Evolutionary conservation across 2,329 filamentous ascomycete species (phyloP), one percentile per base, ranked within the genome.

Genomic region (Graphilbum fragrans): DNA sequence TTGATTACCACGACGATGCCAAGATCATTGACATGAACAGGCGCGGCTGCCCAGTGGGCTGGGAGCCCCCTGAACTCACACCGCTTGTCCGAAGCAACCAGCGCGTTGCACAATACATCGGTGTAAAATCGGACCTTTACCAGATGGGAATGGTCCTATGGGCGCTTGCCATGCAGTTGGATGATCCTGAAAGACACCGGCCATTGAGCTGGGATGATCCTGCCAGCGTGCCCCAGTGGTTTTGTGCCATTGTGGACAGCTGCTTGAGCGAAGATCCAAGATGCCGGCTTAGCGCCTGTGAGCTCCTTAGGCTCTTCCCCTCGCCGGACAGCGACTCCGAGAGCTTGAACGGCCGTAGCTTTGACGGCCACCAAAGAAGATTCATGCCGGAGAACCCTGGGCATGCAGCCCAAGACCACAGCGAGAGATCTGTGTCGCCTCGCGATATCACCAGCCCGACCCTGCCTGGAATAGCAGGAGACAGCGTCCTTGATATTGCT

Each of bases 11-110:
- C 35, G 80, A 87, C 55, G 74, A 95, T 54, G 92, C 90, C 9
- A 90, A 93, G 54, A 96, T 98, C 50, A 98, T 98, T 55, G 92
- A 98, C 60, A 95, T 98, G 64, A 98, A 98, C 63, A 75, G 92
- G 42, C 74, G 92, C 52, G 92, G 92, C n/a, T 98, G 92, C 53
- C 92, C 92, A 0, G 85, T 96, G 5, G 90, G 90, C 20, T 98
- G 92, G 92, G 92, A 98, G 51, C 88, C 92, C 3, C 92, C 92
- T 5, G 92, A 98, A 61, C 82, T 93, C 42, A 82, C 80, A 16
- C 74, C 76, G 6, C 76, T 96, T 42, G 86, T 96, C 46, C 80
- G 90, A 49, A 88, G 80, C 58, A 85, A 84, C 44, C 88, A 95
- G 59, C 76, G 86, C 23, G 88, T 98, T 41, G 83, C 85, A 36